Percentiles rank a stretch among this genome's conserved stretches.
Conservation (phyloP, 345 rosid species). For the Nasturtium officinale region DNA sequence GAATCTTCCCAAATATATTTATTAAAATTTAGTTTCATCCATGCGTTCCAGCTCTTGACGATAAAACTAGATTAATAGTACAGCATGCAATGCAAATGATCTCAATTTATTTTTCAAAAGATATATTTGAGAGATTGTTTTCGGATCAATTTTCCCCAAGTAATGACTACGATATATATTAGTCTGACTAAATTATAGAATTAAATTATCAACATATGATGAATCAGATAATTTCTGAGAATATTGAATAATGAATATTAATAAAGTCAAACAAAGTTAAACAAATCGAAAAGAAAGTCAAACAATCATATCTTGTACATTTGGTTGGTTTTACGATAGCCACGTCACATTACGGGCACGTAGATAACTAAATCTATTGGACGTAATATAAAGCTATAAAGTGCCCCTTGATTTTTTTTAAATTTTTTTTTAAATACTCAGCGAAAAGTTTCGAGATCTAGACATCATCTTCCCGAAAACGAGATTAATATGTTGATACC, state of each 20-base stretch:
- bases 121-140: constrained; percentile 10
- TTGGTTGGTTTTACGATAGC: constrained; percentile 34
- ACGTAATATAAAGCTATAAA: constrained; percentile 19
- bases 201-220: neutral
- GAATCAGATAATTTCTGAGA: neutral
- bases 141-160: neutral
- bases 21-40: constrained; percentile 10
- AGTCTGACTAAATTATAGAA: neutral
- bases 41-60: constrained; percentile 26
- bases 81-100: constrained; percentile 33
- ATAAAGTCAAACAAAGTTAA: constrained; percentile 29
- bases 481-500: too few relatives aligned
- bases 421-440: neutral
- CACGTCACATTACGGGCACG: constrained; percentile 26
- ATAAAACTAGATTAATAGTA: neutral
- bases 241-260: neutral
- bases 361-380: constrained; percentile 27
- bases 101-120: neutral
- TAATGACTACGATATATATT: constrained; percentile 14
- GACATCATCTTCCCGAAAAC: neutral
- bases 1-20: constrained; percentile 15
- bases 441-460: neutral
- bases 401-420: constrained; percentile 7
- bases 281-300: constrained; percentile 15
- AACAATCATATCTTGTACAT: constrained; percentile 27